Percentiles rank a stretch among this genome's conserved stretches.
These are phyloP conservation scores for Sarcodon aspratus DNA, from an alignment of 768 basidiomycete species.

Conservation along the genomic window DNA sequence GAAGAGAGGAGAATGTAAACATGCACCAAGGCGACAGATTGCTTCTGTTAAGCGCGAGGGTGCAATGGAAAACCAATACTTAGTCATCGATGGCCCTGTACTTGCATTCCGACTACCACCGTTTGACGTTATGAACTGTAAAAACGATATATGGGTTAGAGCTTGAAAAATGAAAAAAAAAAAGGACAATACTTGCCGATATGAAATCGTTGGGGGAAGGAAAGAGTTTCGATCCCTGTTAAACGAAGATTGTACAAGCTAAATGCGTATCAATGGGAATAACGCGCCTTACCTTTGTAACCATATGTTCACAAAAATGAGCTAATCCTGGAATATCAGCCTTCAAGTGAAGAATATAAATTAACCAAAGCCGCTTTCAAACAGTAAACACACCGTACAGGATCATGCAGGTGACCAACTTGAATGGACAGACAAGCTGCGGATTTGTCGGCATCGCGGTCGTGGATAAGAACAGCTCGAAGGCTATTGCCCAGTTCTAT, in stretches of 20 bases:
- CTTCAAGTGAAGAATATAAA: constrained; percentile 2
- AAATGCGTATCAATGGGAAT: neutral
- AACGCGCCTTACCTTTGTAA: constrained; percentile 25
- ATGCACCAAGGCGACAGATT: constrained; percentile 28
- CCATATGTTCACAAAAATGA: constrained; percentile 40
- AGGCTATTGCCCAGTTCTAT: constrained; percentile 38
- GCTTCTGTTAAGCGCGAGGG: constrained; percentile 16
- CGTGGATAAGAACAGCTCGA: constrained; percentile 35
- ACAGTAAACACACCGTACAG: constrained; percentile 14
- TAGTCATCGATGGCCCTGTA: constrained; percentile 36
- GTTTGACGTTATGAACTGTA: constrained; percentile 19
- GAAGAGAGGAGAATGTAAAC: constrained; percentile 44
- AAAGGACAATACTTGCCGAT: constrained; percentile 13
- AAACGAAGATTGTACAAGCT: neutral
- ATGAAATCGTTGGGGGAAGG: constrained; percentile 38
- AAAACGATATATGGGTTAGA: neutral
- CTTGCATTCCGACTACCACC: constrained; percentile 42
- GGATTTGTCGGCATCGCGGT: constrained; percentile 37
- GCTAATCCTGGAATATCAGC: constrained; percentile 29
- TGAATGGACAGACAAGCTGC: constrained; percentile 39
- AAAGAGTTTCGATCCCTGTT: constrained; percentile 20
- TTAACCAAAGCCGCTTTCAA: too few relatives aligned
- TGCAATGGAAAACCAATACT: constrained; percentile 25
- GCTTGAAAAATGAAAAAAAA: neutral
- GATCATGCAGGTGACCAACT: constrained; percentile 40